Base-by-base conservation (phyloP, 345 rosid species). In the Citrus trifoliata region DNA sequence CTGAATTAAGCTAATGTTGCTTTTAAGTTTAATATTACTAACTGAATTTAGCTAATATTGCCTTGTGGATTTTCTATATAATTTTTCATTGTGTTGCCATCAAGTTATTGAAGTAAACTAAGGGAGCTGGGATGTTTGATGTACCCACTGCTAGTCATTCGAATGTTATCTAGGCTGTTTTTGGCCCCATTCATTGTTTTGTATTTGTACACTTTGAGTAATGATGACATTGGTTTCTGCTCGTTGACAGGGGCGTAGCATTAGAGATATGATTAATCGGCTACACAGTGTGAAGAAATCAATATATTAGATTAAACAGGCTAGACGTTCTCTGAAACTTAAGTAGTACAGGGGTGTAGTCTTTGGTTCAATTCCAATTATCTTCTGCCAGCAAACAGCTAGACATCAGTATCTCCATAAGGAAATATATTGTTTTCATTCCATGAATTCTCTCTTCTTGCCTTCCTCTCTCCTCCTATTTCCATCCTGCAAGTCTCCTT, bases 381-480 rank as follows among this genome's bases (percentile, higher is more conserved):
- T 76, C 53, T 48, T 35, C 53, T n/a, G 14, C 12, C 4, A 0
- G 5, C 64, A 40, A 64, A 16, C 61, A 6, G 62, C 58, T 48
- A 21, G 51, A 69, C 27, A 21, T 62, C 10, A 71, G 28, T 42
- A 61, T 71, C 62, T 24, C 74, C 77, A 37, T 18, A 19, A 48
- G 33, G 56, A 18, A 73, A 59, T 40, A 7, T 2, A 24, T 3
- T 64, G 60, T 61, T 38, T 71, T 25, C 10, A 6, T 70, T 79
- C 86, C 21, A 90, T 88, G 91, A 84, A 81, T 79, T 86, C 87
- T 62, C 79, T 81, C 10, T n/a, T 63, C 19, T 51, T 75, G 58
- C 69, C 85, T 77, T 80, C 84, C 16, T 63, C 79, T 42, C 72
- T 71, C 51, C 35, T 58, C 35, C 81, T 79, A 51, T 80, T 80